A percentile compares a stretch with the other conserved stretches of the same genome.
Conservation (phyloP, 2,329 filamentous ascomycete genomes). For the Talaromyces piceae region DNA sequence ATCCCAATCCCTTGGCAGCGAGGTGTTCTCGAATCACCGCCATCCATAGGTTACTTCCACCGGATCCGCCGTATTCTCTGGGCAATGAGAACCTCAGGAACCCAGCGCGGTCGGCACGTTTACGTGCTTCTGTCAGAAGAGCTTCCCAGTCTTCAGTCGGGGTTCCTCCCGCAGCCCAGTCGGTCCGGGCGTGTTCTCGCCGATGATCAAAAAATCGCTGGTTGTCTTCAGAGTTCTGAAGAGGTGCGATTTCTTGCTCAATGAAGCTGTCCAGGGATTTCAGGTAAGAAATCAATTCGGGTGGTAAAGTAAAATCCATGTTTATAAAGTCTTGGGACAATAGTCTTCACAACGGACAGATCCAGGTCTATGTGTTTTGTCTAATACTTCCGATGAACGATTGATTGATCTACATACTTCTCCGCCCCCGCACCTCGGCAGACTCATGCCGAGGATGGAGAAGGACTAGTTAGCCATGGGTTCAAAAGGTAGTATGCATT, state of each 20-base stretch:
- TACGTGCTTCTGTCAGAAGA: slow-evolving; percentile 45
- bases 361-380: not conserved
- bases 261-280: slow-evolving; percentile 52
- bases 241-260: slow-evolving; percentile 31
- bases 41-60: slow-evolving; percentile 46
- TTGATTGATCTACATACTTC: not conserved
- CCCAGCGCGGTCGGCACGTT: not conserved
- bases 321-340: not conserved
- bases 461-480: not conserved
- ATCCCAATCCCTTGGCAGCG: slow-evolving; percentile 50
- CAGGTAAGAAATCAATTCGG: slow-evolving; percentile 43
- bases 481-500: too few relatives aligned
- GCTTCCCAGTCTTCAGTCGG: slow-evolving; percentile 54
- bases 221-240: slow-evolving; percentile 48
- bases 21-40: slow-evolving; percentile 55
- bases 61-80: not conserved
- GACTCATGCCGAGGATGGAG: not conserved
- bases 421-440: not conserved
- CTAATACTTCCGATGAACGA: too few relatives aligned
- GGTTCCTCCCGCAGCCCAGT: slow-evolving; percentile 52
- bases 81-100: not conserved
- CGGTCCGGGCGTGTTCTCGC: slow-evolving; percentile 54
- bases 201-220: slow-evolving; percentile 60
- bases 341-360: not conserved
- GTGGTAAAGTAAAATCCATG: slow-evolving; percentile 52